These are phyloP conservation scores for Acer negundo DNA, from an alignment of 345 rosid genomes.

Conservation along the genomic window DNA sequence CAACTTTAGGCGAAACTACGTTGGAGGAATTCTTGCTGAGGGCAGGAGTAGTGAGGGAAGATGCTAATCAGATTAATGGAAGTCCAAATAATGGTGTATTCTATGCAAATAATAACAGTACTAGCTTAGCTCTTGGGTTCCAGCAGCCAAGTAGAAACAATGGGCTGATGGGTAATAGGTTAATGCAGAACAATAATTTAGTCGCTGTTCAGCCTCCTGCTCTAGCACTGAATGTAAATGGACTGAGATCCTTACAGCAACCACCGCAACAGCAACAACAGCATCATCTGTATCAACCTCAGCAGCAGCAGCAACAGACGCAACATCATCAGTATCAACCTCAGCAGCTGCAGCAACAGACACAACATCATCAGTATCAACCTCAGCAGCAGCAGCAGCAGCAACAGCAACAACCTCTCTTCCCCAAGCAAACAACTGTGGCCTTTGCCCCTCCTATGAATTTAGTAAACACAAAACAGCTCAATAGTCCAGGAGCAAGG, in stretches of 20 bases:
- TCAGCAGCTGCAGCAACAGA: conserved; percentile 19
- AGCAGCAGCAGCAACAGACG: conserved; percentile 14
- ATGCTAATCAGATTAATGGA: conserved; percentile 47
- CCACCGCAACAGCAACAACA: conserved; percentile 36
- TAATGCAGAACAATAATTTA: conserved; percentile 37
- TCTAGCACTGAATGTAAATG: conserved; percentile 47
- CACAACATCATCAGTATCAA: conserved; percentile 25
- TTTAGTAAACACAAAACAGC: conserved; percentile 36
- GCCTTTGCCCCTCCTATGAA: conserved; percentile 58
- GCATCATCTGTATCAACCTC: conserved; percentile 24
- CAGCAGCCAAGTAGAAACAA: conserved; percentile 58
- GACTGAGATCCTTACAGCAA: conserved; percentile 40
- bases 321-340: conserved; percentile 36
- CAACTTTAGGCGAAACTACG: conserved; percentile 75
- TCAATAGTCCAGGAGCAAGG: conserved; percentile 47
- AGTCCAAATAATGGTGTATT: conserved; percentile 42
- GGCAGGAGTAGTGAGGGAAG: conserved; percentile 91
- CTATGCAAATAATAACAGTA: conserved; percentile 42
- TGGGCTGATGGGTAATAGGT: conserved; percentile 41
- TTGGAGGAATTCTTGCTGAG: conserved; percentile 88
- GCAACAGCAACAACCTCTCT: conserved; percentile 54
- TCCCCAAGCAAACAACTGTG: conserved; percentile 65
- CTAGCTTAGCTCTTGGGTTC: conserved; percentile 50
- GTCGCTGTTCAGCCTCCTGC: conserved; percentile 46
- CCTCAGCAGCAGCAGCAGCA: conserved; percentile 20